A percentile compares a stretch with the other conserved stretches of the same genome.
phyloP scores from a whole-genome alignment of 2,329 filamentous ascomycete species.

The Ophiocordyceps sinensis region DNA sequence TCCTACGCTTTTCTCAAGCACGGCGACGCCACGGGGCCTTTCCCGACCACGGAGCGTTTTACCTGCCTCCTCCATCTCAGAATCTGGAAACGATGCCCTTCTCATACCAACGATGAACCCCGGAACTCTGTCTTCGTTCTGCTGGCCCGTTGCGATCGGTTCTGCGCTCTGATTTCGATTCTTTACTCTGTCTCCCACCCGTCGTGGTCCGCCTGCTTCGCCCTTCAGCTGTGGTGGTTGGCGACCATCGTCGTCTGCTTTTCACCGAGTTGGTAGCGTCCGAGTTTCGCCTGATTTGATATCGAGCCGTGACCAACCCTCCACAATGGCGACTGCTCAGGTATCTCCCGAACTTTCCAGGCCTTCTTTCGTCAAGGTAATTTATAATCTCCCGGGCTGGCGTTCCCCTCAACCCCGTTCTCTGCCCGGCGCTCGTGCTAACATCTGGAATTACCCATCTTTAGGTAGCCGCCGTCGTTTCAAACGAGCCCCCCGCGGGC shows the following conservation, averaged over 20 bases:
- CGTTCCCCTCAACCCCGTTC: not conserved
- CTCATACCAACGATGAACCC: constrained; percentile 39
- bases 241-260: constrained; percentile 4
- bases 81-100: constrained; percentile 17
- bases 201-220: constrained; percentile 4
- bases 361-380: constrained; percentile 66
- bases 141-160: constrained; percentile 36
- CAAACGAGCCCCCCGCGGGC: constrained; percentile 10
- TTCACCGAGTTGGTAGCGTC: constrained; percentile 4
- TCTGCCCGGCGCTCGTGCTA: not conserved
- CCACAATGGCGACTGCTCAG: constrained; percentile 31
- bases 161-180: constrained; percentile 36
- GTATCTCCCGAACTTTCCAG: constrained; percentile 34
- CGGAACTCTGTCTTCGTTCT: constrained; percentile 32
- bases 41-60: not conserved
- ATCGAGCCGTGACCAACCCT: constrained; percentile 6
- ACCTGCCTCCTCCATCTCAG: not conserved
- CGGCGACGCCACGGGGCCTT: not conserved
- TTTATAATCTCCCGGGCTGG: constrained; percentile 4
- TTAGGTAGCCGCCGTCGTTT: constrained; percentile 34
- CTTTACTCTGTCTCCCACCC: constrained; percentile 17
- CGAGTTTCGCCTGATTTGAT: constrained; percentile 10
- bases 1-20: not conserved
- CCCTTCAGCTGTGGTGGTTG: constrained; percentile 1
- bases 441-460: not conserved